A percentile compares a stretch with the other conserved stretches of the same genome.
Evolutionary conservation across 768 basidiomycete species (phyloP).

Genomic region (Boletellus sp.): DNA sequence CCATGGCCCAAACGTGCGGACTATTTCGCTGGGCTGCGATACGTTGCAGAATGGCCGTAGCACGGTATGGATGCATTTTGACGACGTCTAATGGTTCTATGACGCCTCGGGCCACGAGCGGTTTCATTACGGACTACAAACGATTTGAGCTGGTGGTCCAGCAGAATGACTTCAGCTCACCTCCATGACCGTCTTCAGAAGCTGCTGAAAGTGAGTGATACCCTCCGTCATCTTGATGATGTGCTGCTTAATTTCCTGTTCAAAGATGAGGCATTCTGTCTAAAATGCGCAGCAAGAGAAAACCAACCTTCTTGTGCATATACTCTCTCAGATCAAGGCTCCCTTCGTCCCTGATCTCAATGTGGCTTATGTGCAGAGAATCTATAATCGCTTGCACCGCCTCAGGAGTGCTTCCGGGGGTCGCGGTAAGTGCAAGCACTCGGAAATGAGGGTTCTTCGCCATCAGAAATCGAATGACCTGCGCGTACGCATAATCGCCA

Average conservation of each 20-base stretch:
- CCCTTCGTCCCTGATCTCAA: conserved; percentile 90
- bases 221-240: conserved; percentile 70
- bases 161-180: conserved; percentile 38
- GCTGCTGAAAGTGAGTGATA: conserved; percentile 60
- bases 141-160: conserved; percentile 3
- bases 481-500: conserved; percentile 90
- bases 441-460: conserved; percentile 93
- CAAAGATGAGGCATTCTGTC: background rate
- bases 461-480: conserved; percentile 86
- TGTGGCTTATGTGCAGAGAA: conserved; percentile 87
- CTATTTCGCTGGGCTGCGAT: conserved; percentile 35
- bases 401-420: conserved; percentile 82
- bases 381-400: conserved; percentile 92
- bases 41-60: conserved; percentile 42
- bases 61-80: conserved; percentile 62
- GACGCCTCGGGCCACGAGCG: conserved; percentile 36
- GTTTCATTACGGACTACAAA: conserved; percentile 34
- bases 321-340: conserved; percentile 85
- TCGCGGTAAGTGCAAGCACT: conserved; percentile 90
- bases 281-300: background rate
- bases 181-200: conserved; percentile 70
- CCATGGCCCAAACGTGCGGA: conserved; percentile 45
- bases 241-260: conserved; percentile 71
- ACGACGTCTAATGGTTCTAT: conserved; percentile 55
- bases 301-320: conserved; percentile 76